Evolutionary conservation across 495 filamentous ascomycete genomes (phyloP).

Genomic region (Astrothelium macrocarpum): DNA sequence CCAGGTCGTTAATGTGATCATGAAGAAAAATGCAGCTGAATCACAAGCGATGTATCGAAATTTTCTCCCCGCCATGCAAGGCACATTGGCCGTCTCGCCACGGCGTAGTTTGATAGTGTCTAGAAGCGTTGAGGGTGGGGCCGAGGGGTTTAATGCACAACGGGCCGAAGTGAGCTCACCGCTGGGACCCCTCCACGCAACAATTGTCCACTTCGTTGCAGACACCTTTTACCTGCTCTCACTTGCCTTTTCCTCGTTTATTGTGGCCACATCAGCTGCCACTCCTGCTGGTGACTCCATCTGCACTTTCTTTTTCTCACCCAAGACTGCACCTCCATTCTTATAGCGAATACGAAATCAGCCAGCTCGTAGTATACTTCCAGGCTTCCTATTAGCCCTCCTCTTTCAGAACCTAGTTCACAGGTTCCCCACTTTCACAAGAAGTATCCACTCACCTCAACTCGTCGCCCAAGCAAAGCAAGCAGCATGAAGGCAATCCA

Average conservation of each 20-base stretch:
- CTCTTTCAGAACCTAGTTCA: background rate
- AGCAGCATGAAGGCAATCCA: conserved; percentile 70
- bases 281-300: background rate
- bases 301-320: no score
- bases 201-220: background rate
- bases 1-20: background rate
- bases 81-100: background rate
- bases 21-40: background rate
- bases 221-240: background rate
- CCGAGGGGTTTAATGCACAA: background rate
- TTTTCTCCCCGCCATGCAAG: background rate
- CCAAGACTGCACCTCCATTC: no score
- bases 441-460: background rate
- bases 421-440: background rate
- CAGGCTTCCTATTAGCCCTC: background rate
- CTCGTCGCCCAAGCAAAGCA: conserved; percentile 41
- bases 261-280: background rate
- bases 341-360: background rate
- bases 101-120: background rate
- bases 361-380: background rate
- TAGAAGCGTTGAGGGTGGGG: background rate
- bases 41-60: background rate
- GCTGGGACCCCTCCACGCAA: background rate
- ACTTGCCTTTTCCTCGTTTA: background rate
- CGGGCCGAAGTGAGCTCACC: conserved; percentile 2